These are phyloP conservation scores for Aureobasidium subglaciale DNA, from an alignment of 2,329 filamentous ascomycete species.

Conservation along the genomic window DNA sequence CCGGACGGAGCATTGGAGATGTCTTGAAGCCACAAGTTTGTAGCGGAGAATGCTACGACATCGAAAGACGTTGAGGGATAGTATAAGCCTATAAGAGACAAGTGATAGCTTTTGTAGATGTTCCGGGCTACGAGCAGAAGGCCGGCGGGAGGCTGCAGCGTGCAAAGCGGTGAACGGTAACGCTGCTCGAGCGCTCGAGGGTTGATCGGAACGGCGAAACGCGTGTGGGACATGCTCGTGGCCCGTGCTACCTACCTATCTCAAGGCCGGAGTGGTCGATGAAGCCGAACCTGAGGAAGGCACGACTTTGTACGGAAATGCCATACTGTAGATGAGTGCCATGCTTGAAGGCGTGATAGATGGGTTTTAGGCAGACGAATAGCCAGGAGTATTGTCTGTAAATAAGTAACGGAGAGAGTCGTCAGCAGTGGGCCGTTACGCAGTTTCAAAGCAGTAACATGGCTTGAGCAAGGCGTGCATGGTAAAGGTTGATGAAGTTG, in stretches of 20 bases:
- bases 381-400: not conserved
- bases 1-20: not conserved
- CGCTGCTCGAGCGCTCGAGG: conserved; percentile 9
- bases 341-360: not conserved
- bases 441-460: not conserved
- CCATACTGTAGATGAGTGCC: not conserved
- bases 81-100: not conserved
- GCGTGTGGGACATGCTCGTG: conserved; percentile 7
- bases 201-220: not conserved
- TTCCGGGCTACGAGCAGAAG: not conserved
- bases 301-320: not conserved
- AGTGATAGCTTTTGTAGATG: not conserved
- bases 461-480: not conserved
- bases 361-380: too few relatives aligned
- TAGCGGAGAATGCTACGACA: not conserved
- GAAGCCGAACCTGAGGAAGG: not conserved
- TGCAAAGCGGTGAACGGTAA: not conserved
- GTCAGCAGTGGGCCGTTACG: not conserved
- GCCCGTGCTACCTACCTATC: not conserved
- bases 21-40: not conserved
- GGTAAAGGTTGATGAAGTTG: too few relatives aligned
- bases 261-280: not conserved
- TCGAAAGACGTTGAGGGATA: not conserved
- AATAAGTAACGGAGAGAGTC: not conserved
- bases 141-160: not conserved